Evolutionary conservation across 2,329 filamentous ascomycete genomes (phyloP), one percentile per base, ranked within the genome.

Genomic region (Aspergillus sp.): DNA sequence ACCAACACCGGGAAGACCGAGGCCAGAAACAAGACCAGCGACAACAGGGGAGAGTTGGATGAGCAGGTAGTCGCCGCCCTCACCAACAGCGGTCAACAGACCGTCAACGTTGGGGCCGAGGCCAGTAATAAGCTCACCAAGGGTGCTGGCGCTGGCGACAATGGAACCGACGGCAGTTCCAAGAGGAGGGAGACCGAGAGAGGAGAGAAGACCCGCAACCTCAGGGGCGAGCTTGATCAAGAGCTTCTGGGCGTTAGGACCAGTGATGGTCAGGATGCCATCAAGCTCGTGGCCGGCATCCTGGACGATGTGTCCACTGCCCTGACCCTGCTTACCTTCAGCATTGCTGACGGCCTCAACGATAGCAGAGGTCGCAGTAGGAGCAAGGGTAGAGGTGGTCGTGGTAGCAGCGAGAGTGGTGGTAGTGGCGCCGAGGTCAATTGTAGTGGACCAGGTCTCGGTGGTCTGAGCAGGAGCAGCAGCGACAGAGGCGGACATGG

Each of bases 211-310:
- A 21, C 52, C 57, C 12, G 64, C 46, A 48, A 70, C 60, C 7
- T 58, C 46, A 50, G 66, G 70, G 62, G 63, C 66, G 45, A 73
- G 67, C 65, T 73, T 57, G 61, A 73, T 55, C 37, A 73, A 66
- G 35, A 73, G 70, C 24, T 61, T 58, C 59, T 69, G 61, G 46
- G 64, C 61, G 55, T 70, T 63, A 47, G 66, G 59, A 48, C 70
- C 70, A 56, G 66, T 67, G 60, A 73, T 64, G 24, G 65, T 65
- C 35, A 73, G 67, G 59, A 67, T 61, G 37, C 64, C 56, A 51
- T 66, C 56, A 41, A 70, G 64, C 35, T 62, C 48, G 35, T 64
- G 63, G 55, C 62, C 64, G 50, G 68, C 46, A 55, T 72, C 66
- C 50, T 66, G 59, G 54, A 71, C 47, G 53, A 72, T 58, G 58